phyloP scores from a whole-genome alignment of 805 yeast genomes.

The Saturnispora kantuleensis region DNA sequence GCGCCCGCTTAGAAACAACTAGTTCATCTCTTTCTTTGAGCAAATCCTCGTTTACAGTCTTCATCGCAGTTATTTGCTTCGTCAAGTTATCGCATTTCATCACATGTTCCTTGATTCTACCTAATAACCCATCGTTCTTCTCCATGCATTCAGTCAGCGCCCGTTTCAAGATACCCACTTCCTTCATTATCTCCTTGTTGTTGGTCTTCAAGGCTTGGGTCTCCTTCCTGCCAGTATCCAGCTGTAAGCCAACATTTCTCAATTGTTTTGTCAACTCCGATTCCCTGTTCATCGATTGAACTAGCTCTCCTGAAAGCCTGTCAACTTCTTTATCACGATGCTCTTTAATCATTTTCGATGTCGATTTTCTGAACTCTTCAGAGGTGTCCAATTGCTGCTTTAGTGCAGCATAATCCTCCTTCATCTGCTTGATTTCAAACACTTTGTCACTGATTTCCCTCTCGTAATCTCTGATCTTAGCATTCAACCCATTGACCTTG shows the following conservation, averaged over 20 bases:
- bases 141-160: conserved; percentile 32
- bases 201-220: conserved; percentile 31
- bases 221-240: conserved; percentile 44
- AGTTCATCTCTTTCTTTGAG: conserved; percentile 54
- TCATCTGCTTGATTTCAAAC: conserved; percentile 41
- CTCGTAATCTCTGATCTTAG: conserved; percentile 42
- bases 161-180: conserved; percentile 34
- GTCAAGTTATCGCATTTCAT: conserved; percentile 35
- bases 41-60: conserved; percentile 51
- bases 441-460: conserved; percentile 47
- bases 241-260: conserved; percentile 49
- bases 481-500: conserved; percentile 41
- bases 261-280: conserved; percentile 55
- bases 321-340: conserved; percentile 41
- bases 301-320: conserved; percentile 42
- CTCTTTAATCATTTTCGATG: conserved; percentile 21
- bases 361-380: conserved; percentile 27
- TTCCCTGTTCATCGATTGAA: conserved; percentile 50
- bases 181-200: conserved; percentile 31
- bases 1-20: conserved; percentile 36
- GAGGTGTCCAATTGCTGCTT: conserved; percentile 42
- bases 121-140: conserved; percentile 33
- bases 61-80: conserved; percentile 46
- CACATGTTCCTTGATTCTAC: conserved; percentile 37
- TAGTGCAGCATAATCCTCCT: conserved; percentile 38